phyloP scores from a whole-genome alignment of 2,329 filamentous ascomycete species.

The Zopfia rhizophila region DNA sequence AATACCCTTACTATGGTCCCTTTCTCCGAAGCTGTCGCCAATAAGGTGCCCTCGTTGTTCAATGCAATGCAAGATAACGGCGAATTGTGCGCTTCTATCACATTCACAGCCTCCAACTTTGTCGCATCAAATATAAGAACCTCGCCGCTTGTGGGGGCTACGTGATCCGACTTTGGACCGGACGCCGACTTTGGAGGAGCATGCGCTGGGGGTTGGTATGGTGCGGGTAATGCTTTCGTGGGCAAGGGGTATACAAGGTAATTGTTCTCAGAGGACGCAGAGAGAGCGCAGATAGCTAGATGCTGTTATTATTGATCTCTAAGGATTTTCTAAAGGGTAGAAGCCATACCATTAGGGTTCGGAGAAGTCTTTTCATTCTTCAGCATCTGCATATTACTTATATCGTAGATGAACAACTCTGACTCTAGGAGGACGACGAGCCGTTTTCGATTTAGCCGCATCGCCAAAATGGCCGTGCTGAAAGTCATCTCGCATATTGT shows the following conservation, averaged over 20 bases:
- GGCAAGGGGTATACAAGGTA: conserved; percentile 94
- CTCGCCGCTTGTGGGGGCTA: conserved; percentile 87
- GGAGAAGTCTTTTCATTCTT: conserved; percentile 94
- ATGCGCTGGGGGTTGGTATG: conserved; percentile 75
- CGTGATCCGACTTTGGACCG: conserved; percentile 74
- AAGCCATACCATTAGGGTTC: conserved; percentile 76
- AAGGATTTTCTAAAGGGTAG: too few relatives aligned
- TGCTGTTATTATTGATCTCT: conserved; percentile 24
- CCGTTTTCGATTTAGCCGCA: conserved; percentile 92
- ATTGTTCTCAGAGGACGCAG: conserved; percentile 93
- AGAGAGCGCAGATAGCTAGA: conserved; percentile 86
- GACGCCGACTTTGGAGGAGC: too few relatives aligned
- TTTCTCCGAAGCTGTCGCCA: conserved; percentile 96
- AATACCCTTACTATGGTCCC: conserved; percentile 98
- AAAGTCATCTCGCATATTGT: conserved; percentile 99
- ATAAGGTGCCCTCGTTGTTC: conserved; percentile 89
- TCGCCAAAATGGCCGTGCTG: conserved; percentile 92
- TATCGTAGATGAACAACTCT: conserved; percentile 98
- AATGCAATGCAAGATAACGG: conserved; percentile 90
- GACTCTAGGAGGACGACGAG: conserved; percentile 94
- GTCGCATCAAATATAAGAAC: conserved; percentile 92
- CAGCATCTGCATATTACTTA: conserved; percentile 96
- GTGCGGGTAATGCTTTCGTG: conserved; percentile 65
- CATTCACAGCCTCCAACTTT: conserved; percentile 90
- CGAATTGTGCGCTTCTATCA: conserved; percentile 93